Percentiles rank a stretch among this genome's conserved stretches.
Conservation (phyloP, 352 stramenopile genomes). For the Pseudoperonospora humuli region DNA sequence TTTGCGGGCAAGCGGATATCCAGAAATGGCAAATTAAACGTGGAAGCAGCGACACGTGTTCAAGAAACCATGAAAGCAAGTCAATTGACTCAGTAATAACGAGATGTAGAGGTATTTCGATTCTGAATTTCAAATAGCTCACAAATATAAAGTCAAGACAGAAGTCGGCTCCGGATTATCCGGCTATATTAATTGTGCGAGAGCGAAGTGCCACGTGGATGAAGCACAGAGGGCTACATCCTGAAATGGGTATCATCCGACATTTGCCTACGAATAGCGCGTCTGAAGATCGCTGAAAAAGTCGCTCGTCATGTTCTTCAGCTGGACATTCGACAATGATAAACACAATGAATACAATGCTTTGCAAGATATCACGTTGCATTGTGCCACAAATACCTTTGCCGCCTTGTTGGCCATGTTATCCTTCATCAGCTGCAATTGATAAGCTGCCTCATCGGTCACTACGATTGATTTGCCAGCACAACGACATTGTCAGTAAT, state of each 20-base stretch:
- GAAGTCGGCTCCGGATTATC: conserved; percentile 2
- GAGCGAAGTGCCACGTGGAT: conserved; percentile 25
- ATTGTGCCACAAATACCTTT: conserved; percentile 36
- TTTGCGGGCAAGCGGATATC: conserved; percentile 10
- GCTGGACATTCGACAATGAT: conserved; percentile 26
- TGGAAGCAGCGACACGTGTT: conserved; percentile 19
- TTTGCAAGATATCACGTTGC: not conserved
- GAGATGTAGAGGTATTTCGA: conserved; percentile 5
- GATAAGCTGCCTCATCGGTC: conserved; percentile 75
- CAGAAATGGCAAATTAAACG: conserved; percentile 12
- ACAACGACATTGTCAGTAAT: conserved; percentile 1
- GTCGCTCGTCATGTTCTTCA: conserved; percentile 86
- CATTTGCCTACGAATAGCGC: conserved; percentile 54
- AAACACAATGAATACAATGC: not conserved
- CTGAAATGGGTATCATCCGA: not conserved
- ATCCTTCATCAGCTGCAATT: conserved; percentile 82
- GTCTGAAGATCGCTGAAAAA: conserved; percentile 85
- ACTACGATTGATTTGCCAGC: conserved; percentile 20
- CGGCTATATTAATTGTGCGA: conserved; percentile 24
- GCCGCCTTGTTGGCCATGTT: conserved; percentile 71
- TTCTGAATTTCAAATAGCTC: not conserved
- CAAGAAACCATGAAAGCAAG: not conserved
- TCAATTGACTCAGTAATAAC: not conserved
- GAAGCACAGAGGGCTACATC: conserved; percentile 17
- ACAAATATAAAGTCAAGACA: conserved; percentile 4